These are phyloP conservation scores for Dioscorea dumetorum DNA, from an alignment of 106 monocot genomes.

Conservation along the genomic window DNA sequence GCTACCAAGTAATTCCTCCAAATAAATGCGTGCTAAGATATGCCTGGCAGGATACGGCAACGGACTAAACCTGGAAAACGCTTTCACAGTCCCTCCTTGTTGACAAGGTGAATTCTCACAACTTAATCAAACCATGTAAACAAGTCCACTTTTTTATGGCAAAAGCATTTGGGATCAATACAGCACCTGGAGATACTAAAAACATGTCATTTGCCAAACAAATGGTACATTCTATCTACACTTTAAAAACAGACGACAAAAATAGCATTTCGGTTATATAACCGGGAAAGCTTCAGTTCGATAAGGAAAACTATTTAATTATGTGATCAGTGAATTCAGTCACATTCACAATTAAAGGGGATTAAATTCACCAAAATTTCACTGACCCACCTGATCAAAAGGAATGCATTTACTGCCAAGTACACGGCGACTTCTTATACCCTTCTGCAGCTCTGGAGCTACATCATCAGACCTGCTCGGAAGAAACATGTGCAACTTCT, in stretches of 20 bases:
- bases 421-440: conserved; percentile 77
- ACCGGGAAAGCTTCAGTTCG: too few species aligned
- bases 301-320: too few species aligned
- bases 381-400: conserved; percentile 43
- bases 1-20: too few species aligned
- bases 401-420: too few species aligned
- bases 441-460: conserved; percentile 88
- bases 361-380: too few species aligned
- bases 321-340: too few species aligned
- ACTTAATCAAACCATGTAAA: conserved; percentile 64
- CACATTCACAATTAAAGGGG: too few species aligned
- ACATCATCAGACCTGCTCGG: conserved; percentile 73
- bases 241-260: conserved; percentile 17
- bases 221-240: too few species aligned
- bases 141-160: conserved; percentile 54
- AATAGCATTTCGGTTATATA: background rate
- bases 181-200: conserved; percentile 47
- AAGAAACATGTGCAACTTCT: background rate
- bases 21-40: conserved; percentile 24
- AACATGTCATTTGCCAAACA: too few species aligned
- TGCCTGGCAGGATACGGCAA: conserved; percentile 28
- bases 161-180: conserved; percentile 74
- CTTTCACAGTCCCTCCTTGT: too few species aligned
- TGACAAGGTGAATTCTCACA: conserved; percentile 23
- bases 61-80: background rate